These are phyloP conservation scores for Penicillium simplicissimum DNA, from an alignment of 495 filamentous ascomycete genomes.

Conservation along the genomic window DNA sequence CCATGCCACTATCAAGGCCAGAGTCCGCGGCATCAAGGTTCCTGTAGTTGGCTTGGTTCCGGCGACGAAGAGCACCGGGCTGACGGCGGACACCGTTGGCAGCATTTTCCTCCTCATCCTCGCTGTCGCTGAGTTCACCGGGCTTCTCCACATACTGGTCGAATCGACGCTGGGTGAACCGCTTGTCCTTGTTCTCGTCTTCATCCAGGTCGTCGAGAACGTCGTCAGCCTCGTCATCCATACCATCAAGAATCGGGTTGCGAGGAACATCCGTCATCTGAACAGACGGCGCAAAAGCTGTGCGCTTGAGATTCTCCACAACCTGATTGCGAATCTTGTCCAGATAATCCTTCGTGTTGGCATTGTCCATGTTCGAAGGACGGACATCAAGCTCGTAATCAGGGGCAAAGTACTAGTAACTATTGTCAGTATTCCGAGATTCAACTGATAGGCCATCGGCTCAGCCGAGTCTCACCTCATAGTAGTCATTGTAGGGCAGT, in stretches of 20 bases:
- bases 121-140: constrained; percentile 79
- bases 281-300: constrained; percentile 84
- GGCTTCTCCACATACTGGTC: constrained; percentile 73
- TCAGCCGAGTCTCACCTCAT: constrained; percentile 65
- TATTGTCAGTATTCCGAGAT: constrained; percentile 15
- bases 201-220: constrained; percentile 86
- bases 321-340: constrained; percentile 93
- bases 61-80: constrained; percentile 56
- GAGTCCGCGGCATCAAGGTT: constrained; percentile 65
- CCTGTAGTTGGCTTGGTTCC: constrained; percentile 71
- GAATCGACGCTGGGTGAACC: constrained; percentile 79
- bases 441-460: neutral
- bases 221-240: constrained; percentile 85
- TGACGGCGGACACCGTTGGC: constrained; percentile 70
- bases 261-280: constrained; percentile 95
- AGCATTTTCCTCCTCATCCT: constrained; percentile 82
- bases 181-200: constrained; percentile 83
- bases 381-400: constrained; percentile 96
- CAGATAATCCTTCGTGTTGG: constrained; percentile 90
- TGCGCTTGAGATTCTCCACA: constrained; percentile 89
- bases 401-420: constrained; percentile 85
- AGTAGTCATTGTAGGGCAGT: constrained; percentile 98
- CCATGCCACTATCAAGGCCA: constrained; percentile 62
- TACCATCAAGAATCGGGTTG: constrained; percentile 61
- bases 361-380: constrained; percentile 98